Percentiles rank a stretch among this genome's conserved stretches.
Conservation (phyloP, 2,329 filamentous ascomycete genomes). For the Pseudovirgaria hyperparasitica region DNA sequence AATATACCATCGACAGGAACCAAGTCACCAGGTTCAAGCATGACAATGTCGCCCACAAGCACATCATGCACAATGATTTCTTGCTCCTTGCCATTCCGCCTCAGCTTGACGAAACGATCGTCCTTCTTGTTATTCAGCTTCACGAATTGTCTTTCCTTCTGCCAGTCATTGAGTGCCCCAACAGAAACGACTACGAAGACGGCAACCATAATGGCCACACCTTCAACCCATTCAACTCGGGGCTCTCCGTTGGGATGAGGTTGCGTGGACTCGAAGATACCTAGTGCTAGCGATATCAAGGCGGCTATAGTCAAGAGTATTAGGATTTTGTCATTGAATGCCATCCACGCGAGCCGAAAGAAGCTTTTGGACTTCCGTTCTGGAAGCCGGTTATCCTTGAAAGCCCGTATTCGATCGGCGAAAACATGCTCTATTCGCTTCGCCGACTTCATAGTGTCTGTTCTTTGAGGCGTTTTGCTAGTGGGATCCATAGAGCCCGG, state of each 20-base stretch:
- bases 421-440: conserved; percentile 27
- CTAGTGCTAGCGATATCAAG: conserved; percentile 59
- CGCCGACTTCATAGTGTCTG: conserved; percentile 13
- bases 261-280: conserved; percentile 58
- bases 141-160: conserved; percentile 70
- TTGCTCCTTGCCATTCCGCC: conserved; percentile 59
- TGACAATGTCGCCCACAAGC: conserved; percentile 60
- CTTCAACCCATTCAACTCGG: conserved; percentile 68
- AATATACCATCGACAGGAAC: conserved; percentile 61
- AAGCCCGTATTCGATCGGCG: conserved; percentile 56
- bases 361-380: conserved; percentile 58
- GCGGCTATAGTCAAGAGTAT: conserved; percentile 60
- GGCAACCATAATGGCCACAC: conserved; percentile 65
- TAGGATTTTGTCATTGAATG: conserved; percentile 70
- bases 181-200: conserved; percentile 65
- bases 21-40: conserved; percentile 61
- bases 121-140: conserved; percentile 73
- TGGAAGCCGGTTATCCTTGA: conserved; percentile 56
- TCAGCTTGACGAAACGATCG: conserved; percentile 58
- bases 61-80: conserved; percentile 61
- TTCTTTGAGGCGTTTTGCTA: conserved; percentile 7
- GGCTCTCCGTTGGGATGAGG: conserved; percentile 39
- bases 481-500: conserved; percentile 27
- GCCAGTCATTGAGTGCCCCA: conserved; percentile 69
- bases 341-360: conserved; percentile 62